Base-by-base conservation (phyloP, 2,329 filamentous ascomycete species). In the Diaporthe humulicola region DNA sequence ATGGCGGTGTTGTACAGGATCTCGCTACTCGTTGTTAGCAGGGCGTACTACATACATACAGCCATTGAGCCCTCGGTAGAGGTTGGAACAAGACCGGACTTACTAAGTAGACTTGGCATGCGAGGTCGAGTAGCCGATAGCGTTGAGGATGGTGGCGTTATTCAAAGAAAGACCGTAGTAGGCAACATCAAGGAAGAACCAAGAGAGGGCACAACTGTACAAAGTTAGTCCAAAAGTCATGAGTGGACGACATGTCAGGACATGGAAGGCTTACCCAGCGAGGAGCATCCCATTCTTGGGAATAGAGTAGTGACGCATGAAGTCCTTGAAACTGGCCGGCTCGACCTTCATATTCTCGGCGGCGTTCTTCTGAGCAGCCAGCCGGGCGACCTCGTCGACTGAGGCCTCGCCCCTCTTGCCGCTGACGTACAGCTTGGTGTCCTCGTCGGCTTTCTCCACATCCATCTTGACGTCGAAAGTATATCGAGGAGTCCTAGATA, bases 381-480 rank as follows among this genome's bases (percentile, higher is more conserved):
- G 88, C n/a, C 92, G 93, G 61, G 88, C 83, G 57, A 95, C 84
- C 79, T 94, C 92, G 77, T 96, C 93, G 1, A 92, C 88, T 12
- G 89, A 80, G 54, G 92, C 92, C 79, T 93, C 90, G 10, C 72
- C 88, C 17, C 78, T 82, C 82, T 90, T 88, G 75, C 93, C 93
- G 42, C 86, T 86, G 71, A 95, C 90, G 84, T 96, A 97, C n/a
- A 93, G 92, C 81, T 92, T 90, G 78, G 93, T 90, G 77, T 97
- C 94, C 61, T 90, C 91, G 71, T 91, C 89, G 56, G 91, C 95
- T 86, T 95, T 92, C 79, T 94, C 90, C 52, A 95, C 88, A 80
- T 97, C 94, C 57, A 91, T 91, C 69, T 91, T 89, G 30, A 97
- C 90, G 81, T 97, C 94, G 79, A 97, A 96, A 38, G 95, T 97